Conservation (phyloP, 2,329 filamentous ascomycete genomes). For the Tolypocladium ophioglossoides region DNA sequence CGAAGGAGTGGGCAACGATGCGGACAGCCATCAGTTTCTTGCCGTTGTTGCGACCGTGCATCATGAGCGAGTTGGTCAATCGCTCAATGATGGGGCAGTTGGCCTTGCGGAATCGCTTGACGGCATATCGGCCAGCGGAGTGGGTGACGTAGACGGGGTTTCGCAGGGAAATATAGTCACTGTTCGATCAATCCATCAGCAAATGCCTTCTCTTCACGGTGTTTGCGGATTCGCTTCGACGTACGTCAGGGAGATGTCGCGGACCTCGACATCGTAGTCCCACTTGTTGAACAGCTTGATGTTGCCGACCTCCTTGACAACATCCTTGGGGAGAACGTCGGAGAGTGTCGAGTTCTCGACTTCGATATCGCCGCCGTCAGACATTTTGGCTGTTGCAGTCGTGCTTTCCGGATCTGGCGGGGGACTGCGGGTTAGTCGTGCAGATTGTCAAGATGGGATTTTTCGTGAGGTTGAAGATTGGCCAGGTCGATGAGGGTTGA, state of each 20-base stretch:
- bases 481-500: conserved; percentile 21
- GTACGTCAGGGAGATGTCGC: conserved; percentile 99
- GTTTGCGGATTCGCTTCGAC: conserved; percentile 12
- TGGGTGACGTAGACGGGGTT: conserved; percentile 98
- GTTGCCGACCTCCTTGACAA: conserved; percentile 78
- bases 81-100: conserved; percentile 99
- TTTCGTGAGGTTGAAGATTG: conserved; percentile 24
- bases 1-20: conserved; percentile 97
- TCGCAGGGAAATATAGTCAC: conserved; percentile 99
- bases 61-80: conserved; percentile 99
- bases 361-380: conserved; percentile 91
- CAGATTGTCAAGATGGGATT: conserved; percentile 26
- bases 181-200: conserved; percentile 33
- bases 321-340: conserved; percentile 85
- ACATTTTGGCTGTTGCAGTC: conserved; percentile 58
- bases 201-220: not conserved
- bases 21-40: conserved; percentile 99
- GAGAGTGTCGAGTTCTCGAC: conserved; percentile 68
- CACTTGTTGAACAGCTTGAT: conserved; percentile 98
- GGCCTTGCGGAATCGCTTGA: conserved; percentile 99
- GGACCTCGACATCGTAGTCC: conserved; percentile 97
- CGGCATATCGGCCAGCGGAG: conserved; percentile 95
- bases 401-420: conserved; percentile 25
- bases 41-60: conserved; percentile 99
- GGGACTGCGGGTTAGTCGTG: conserved; percentile 26